phyloP scores from a whole-genome alignment of 306 rosid species.

The Heteromeles arbutifolia region DNA sequence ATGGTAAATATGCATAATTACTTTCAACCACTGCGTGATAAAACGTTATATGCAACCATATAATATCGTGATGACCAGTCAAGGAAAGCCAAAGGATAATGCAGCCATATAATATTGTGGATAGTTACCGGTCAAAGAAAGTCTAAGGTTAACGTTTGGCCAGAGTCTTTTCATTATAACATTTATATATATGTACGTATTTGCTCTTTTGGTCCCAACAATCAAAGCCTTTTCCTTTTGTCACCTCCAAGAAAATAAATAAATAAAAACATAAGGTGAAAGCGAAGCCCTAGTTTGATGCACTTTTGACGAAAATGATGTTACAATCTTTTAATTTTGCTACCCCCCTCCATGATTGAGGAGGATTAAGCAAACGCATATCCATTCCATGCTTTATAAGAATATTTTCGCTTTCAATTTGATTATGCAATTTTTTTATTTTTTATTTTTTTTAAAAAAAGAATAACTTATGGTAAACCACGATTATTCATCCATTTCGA shows the following conservation, averaged over 20 bases:
- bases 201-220: conserved; percentile 35
- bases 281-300: conserved; percentile 20
- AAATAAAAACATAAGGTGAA: conserved; percentile 23
- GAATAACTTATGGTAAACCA: too few relatives aligned
- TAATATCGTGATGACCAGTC: too few relatives aligned
- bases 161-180: neutral
- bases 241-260: conserved; percentile 29
- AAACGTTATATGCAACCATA: too few relatives aligned
- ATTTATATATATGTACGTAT: neutral
- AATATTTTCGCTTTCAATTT: conserved; percentile 20
- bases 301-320: conserved; percentile 41
- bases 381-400: neutral
- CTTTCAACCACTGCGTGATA: too few relatives aligned
- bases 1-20: too few relatives aligned
- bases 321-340: conserved; percentile 2
- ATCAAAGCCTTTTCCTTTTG: conserved; percentile 32
- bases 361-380: neutral
- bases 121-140: neutral
- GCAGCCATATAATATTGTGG: neutral
- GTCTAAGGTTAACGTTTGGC: conserved; percentile 11
- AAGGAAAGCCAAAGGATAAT: too few relatives aligned
- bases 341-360: conserved; percentile 23
- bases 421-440: neutral
- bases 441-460: too few relatives aligned
- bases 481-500: too few relatives aligned